A percentile compares a stretch with the other conserved stretches of the same genome.
phyloP scores from a whole-genome alignment of 2,329 filamentous ascomycete species.

The Colletotrichum sublineola region DNA sequence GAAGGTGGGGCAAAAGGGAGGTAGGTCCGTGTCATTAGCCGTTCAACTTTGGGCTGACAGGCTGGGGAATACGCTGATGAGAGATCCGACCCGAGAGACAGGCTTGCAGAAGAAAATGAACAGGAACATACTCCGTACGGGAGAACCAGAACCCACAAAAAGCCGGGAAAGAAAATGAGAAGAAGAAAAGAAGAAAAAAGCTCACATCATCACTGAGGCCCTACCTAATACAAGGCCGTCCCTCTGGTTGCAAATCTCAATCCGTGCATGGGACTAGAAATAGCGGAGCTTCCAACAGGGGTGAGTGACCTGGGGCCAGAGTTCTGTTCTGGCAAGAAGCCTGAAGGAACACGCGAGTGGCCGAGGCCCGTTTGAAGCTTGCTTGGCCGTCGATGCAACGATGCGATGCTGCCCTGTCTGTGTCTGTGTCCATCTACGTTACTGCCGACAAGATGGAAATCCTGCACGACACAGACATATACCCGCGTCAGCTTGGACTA shows the following conservation, averaged over 20 bases:
- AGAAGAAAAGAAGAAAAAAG: neutral
- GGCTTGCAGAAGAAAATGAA: neutral
- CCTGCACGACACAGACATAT: neutral
- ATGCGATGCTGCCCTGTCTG: neutral
- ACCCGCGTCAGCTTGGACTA: conserved; percentile 17
- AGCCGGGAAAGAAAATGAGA: no score
- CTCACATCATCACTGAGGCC: no score
- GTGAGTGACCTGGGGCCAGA: conserved; percentile 3
- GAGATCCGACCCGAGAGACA: no score
- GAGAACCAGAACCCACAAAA: neutral
- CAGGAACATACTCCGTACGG: neutral
- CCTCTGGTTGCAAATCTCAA: conserved; percentile 29
- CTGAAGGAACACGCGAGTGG: neutral
- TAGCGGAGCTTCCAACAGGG: conserved; percentile 2
- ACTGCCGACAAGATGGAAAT: neutral
- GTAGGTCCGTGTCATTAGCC: neutral
- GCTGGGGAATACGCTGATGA: neutral
- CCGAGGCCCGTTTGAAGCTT: neutral
- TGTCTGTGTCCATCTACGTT: neutral
- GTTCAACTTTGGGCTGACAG: neutral
- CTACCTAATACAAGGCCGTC: no score
- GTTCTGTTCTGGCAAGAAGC: neutral
- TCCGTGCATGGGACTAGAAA: conserved; percentile 27
- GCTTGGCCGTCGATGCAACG: neutral
- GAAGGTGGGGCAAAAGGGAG: neutral